Conservation (phyloP, 2,329 filamentous ascomycete species). For the Botrytis medusae region DNA sequence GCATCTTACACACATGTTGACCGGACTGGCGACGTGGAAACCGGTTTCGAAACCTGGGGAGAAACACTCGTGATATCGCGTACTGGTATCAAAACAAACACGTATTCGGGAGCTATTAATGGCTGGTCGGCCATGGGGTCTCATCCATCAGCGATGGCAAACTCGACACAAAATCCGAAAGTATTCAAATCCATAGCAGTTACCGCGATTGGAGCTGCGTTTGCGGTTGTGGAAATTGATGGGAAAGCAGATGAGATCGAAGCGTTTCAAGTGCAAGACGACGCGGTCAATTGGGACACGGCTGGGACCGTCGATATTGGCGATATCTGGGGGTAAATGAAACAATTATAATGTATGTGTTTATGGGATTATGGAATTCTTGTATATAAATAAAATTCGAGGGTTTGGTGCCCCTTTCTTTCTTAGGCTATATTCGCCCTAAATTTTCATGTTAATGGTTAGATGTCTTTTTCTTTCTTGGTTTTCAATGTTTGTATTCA, state of each 20-base stretch:
- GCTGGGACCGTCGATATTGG: constrained; percentile 22
- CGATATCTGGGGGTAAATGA: constrained; percentile 16
- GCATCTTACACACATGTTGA: not conserved
- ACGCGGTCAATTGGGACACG: constrained; percentile 11
- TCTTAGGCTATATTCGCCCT: not conserved
- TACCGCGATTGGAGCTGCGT: constrained; percentile 24
- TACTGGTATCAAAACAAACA: not conserved
- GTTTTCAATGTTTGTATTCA: not conserved
- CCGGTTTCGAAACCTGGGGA: constrained; percentile 5
- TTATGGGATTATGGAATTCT: not conserved
- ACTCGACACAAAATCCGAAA: constrained; percentile 20
- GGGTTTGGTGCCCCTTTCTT: not conserved
- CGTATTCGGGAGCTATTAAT: constrained; percentile 7
- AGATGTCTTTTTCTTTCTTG: not conserved
- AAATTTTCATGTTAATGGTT: not conserved
- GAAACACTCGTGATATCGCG: constrained; percentile 2
- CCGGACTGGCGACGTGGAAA: not conserved
- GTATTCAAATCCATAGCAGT: constrained; percentile 22
- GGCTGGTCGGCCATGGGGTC: constrained; percentile 6
- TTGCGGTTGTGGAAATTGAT: constrained; percentile 20
- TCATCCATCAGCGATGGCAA: constrained; percentile 24
- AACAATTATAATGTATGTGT: not conserved
- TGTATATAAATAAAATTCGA: constrained; percentile 1
- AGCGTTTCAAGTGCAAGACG: constrained; percentile 2
- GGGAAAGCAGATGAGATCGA: constrained; percentile 2